Evolutionary conservation across 2,329 filamentous ascomycete genomes (phyloP).

Genomic region (Monilinia fructicola): DNA sequence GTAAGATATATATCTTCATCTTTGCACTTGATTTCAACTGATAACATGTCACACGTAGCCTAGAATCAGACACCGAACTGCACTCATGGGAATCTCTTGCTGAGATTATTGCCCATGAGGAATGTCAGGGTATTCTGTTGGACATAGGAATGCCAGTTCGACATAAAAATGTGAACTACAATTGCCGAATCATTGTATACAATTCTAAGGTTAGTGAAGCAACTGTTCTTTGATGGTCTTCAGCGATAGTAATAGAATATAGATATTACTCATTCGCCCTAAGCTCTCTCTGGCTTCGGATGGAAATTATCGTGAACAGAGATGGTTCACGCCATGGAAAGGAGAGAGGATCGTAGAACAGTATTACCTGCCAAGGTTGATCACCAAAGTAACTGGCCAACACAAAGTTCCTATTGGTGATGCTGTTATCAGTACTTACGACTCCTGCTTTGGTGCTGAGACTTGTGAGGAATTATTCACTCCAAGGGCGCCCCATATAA

Average conservation of each 20-base stretch:
- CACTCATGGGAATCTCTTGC: slow-evolving; percentile 47
- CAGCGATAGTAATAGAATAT: slow-evolving; percentile 33
- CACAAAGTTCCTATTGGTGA: slow-evolving; percentile 60
- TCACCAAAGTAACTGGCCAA: slow-evolving; percentile 51
- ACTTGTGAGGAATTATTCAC: slow-evolving; percentile 67
- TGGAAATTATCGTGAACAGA: slow-evolving; percentile 63
- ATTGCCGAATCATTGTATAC: slow-evolving; percentile 62
- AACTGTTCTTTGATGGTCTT: neutral
- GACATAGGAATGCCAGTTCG: slow-evolving; percentile 63
- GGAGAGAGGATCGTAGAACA: slow-evolving; percentile 59
- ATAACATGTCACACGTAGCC: neutral
- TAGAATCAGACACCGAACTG: slow-evolving; percentile 51
- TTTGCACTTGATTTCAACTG: slow-evolving; percentile 15
- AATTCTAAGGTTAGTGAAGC: slow-evolving; percentile 46
- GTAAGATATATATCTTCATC: neutral
- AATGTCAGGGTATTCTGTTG: slow-evolving; percentile 64
- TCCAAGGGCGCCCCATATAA: slow-evolving; percentile 50
- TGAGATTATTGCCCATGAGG: slow-evolving; percentile 58
- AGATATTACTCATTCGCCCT: slow-evolving; percentile 69
- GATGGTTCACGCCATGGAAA: slow-evolving; percentile 64
- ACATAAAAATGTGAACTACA: slow-evolving; percentile 59
- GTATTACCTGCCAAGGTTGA: slow-evolving; percentile 61
- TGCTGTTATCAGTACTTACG: slow-evolving; percentile 49
- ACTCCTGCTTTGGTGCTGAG: slow-evolving; percentile 63
- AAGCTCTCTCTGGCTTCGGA: slow-evolving; percentile 72